phyloP scores from a whole-genome alignment of 1,284 basidiomycete genomes.

The Moesziomyces antarcticus region DNA sequence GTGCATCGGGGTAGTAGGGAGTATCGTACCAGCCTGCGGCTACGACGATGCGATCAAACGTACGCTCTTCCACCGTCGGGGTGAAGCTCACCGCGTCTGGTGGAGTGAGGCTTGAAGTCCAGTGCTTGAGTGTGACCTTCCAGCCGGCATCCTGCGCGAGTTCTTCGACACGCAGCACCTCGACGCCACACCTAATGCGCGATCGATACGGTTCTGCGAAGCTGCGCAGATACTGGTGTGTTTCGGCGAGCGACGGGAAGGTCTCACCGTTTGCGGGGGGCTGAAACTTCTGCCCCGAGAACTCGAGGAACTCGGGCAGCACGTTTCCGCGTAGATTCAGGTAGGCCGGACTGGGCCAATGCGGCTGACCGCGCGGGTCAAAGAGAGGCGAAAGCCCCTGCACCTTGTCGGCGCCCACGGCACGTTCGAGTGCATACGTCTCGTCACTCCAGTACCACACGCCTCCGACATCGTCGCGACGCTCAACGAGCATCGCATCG shows the following conservation, averaged over 20 bases:
- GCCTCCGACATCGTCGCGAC: constrained; percentile 56
- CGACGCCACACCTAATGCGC: constrained; percentile 35
- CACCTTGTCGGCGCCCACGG: constrained; percentile 14
- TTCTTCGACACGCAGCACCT: constrained; percentile 53
- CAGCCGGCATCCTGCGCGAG: constrained; percentile 28
- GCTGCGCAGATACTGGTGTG: constrained; percentile 42
- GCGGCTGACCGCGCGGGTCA: constrained; percentile 40
- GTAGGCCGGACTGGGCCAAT: constrained; percentile 60
- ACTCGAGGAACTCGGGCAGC: constrained; percentile 58
- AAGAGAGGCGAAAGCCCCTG: constrained; percentile 32
- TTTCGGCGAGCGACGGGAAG: constrained; percentile 56
- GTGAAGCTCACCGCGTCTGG: constrained; percentile 18
- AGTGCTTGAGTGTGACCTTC: constrained; percentile 44
- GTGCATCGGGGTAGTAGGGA: constrained; percentile 47
- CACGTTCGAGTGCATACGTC: constrained; percentile 38
- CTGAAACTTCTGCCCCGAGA: constrained; percentile 39
- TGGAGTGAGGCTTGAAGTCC: constrained; percentile 2
- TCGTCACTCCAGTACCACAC: constrained; percentile 57
- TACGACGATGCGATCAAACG: constrained; percentile 49
- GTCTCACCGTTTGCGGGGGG: constrained; percentile 43
- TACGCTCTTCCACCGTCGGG: constrained; percentile 6
- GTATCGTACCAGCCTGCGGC: constrained; percentile 59
- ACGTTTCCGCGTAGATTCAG: constrained; percentile 59
- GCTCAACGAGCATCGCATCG: constrained; percentile 46
- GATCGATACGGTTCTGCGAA: constrained; percentile 36